These are phyloP conservation scores for Fusarium decemcellulare DNA, from an alignment of 2,329 filamentous ascomycete genomes.

Conservation along the genomic window DNA sequence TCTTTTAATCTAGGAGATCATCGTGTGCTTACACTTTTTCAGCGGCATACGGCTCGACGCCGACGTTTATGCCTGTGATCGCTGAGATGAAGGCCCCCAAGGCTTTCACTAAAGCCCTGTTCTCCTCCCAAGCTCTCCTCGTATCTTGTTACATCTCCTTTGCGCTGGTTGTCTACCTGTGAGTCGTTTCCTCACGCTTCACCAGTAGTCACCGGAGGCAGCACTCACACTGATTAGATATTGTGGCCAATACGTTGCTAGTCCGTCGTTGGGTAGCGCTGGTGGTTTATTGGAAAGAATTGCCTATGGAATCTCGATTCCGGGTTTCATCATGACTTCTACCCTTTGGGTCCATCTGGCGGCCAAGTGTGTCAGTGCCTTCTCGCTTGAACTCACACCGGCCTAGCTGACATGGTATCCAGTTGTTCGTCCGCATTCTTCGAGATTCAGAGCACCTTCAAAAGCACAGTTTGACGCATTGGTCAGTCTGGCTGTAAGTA, in stretches of 20 bases:
- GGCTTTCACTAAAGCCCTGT: slow-evolving; percentile 33
- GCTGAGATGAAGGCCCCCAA: slow-evolving; percentile 40
- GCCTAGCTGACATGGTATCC: slow-evolving; percentile 8
- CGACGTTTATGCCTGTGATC: slow-evolving; percentile 44
- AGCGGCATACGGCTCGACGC: slow-evolving; percentile 39
- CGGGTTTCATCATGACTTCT: slow-evolving; percentile 44
- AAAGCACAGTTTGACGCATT: slow-evolving; percentile 43
- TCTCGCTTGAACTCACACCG: accelerated
- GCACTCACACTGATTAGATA: slow-evolving; percentile 45
- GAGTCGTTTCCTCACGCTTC: not conserved
- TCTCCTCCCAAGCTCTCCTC: slow-evolving; percentile 30
- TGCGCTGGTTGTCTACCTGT: slow-evolving; percentile 38
- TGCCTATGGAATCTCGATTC: slow-evolving; percentile 43
- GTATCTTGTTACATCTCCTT: slow-evolving; percentile 33
- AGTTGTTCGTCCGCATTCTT: slow-evolving; percentile 45
- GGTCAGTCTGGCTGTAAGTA: slow-evolving; percentile 46
- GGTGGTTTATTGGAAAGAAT: slow-evolving; percentile 40
- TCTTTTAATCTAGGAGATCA: not conserved
- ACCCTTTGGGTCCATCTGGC: slow-evolving; percentile 45
- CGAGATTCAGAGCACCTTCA: slow-evolving; percentile 44
- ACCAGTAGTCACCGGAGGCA: not conserved
- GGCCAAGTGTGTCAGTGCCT: slow-evolving; percentile 32
- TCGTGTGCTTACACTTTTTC: not conserved
- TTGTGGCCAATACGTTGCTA: slow-evolving; percentile 59
- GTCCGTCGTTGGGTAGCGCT: slow-evolving; percentile 56